Evolutionary conservation across 2,329 filamentous ascomycete species (phyloP), one percentile per base, ranked within the genome.

Genomic region (Alternaria solani): DNA sequence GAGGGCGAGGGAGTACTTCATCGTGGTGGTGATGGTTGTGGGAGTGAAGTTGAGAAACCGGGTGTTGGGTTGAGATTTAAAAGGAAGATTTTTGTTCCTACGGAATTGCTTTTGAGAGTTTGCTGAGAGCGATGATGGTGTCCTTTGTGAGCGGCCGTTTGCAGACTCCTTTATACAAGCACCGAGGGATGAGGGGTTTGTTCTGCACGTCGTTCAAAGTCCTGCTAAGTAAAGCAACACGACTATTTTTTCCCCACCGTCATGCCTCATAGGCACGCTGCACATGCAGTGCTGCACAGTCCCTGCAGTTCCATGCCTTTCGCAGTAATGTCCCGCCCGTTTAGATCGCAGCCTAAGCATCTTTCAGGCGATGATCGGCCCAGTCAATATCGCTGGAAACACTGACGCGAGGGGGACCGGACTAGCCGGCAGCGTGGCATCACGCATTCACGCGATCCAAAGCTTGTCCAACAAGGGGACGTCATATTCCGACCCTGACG

Each of bases 1-100:
- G 42, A 61, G 28, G 47, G 54, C 69, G 65, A 72, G 23, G 51
- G 70, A 55, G 65, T 69, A 72, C 72, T 79, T 78, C 77, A 79
- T 79, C 20, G 54, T 75, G 63, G 59, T 51, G 53, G 54, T 75
- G 63, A 58, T 51, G 53, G 23, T 8, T 34, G 47, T 14, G 32
- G 32, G 6, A 36, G 32, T 1, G 11, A 20, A 11, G 38, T 23
- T 38, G 28, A 7, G 9, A 18, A 39, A 49, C 34, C 16, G n/a
- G 36, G 28, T 49, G 36, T 47, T 23, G 23, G 9, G 18, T 14
- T 6, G 11, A 41, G 20, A 11, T 14, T 6, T 5, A 23, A 16
- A 42, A 44, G 38, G 44, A 30, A 43, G 44, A 12, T 30, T 26
- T 36, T 7, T 14, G 23, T 9, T 41, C 30, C 16, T 34, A 3